Evolutionary conservation across 169 alveolate species (phyloP), one percentile per base, ranked within the genome.

Genomic region (Ichthyophthirius multifiliis): DNA sequence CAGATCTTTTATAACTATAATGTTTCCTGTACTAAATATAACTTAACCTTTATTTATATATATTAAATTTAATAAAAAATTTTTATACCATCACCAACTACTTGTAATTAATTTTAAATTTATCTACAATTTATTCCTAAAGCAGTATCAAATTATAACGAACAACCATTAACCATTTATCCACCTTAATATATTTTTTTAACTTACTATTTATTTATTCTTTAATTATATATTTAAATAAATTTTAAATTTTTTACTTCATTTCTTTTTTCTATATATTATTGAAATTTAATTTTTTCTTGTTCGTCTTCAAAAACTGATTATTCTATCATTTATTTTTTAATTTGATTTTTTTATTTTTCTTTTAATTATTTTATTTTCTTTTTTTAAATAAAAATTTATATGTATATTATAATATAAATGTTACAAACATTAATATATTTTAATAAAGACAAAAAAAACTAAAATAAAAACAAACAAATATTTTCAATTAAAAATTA

Each of bases 21-120:
- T 81, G 55, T 81, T 81, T n/a, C 77, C 65, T 15, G 82, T 82
- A 45, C 48, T 46, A 48, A 81, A 81, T 31, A 81, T 67, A 13
- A 81, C 41, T 55, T 63, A 48, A 12, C 62, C 85, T 67, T 16
- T 4, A 15, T 15, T 20, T 55, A 18, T 27, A 55, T 27, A 55
- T 55, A 9, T 34, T 55, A 27, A 55, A 55, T 55, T 23, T 15
- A 27, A 7, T 55, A 3, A 13, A 15, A 15, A 27, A 55, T 27
- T 55, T 15, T 20, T 20, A 27, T 55, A 55, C 71, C 71, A 27
- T 55, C 71, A 10, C 78, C 73, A 15, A 71, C 39, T 7, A 81
- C 39, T 45, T 55, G 47, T 13, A 81, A 48, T 34, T 81, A 74
- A 20, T 63, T 46, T n/a, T 43, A 45, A 1, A 81, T 81, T 27